Base-by-base conservation (phyloP, 1,284 basidiomycete genomes). In the Papiliotrema laurentii region DNA sequence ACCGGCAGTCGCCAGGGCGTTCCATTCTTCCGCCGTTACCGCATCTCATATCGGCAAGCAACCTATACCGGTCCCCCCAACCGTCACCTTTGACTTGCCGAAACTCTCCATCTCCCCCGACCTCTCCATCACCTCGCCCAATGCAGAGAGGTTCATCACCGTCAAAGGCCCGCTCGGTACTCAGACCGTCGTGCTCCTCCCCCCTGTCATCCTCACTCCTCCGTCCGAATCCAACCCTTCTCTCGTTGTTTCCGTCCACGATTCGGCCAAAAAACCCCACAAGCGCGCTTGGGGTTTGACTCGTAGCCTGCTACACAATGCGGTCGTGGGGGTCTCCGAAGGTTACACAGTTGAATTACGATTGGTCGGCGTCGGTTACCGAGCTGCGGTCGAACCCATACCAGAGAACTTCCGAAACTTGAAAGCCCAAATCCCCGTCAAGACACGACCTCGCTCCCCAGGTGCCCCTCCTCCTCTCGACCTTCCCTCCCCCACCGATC, bases 291-390 rank as follows among this genome's bases (percentile, higher is more conserved):
- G 94, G 94, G 94, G 94, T 11, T 82, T 89, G 36, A 94, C 90
- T 2, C 83, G 94, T 42, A 87, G 90, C 0, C 79, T 93, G 51
- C 85, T 97, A 66, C 77, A 80, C 57, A 98, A 98, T 67, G 93
- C 93, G 16, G 81, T 97, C 55, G 78, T 78, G 16, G 96, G 96
- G 43, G 92, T 97, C 75, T 85, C 87, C 1, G 81, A 85, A 54
- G 93, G 93, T 1, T 97, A 91, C 75, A 80, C 79, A 0, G 79
- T 89, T 7, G 83, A 87, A 13, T 72, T 98, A 19, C 85, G 85
- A 58, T 81, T 98, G 50, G 94, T 97, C 51, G 96, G 94, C 31
- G 93, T 98, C 35, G 94, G 94, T 2, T 98, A 92, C 75, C 81
- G 94, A 66, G 93, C 85, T 3, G 81, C 83, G 2, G 73, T 98